Evolutionary conservation across 2,329 filamentous ascomycete genomes (phyloP).

Genomic region (Xylariaceae sp.): DNA sequence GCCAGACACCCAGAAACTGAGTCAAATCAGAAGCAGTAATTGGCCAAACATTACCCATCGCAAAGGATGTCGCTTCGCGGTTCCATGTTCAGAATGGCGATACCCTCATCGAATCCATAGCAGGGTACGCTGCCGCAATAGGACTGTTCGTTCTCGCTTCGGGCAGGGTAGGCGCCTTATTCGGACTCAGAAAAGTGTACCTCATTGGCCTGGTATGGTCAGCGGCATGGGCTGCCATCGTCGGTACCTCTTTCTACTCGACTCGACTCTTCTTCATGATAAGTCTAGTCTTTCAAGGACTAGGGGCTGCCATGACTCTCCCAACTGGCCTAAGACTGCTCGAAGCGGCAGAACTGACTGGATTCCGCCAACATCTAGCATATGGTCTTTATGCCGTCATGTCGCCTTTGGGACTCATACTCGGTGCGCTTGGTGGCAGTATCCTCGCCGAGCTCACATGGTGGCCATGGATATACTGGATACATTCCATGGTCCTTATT

Average conservation of each 20-base stretch:
- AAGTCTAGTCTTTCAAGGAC: conserved; percentile 51
- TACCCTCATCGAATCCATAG: conserved; percentile 51
- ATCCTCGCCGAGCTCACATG: conserved; percentile 36
- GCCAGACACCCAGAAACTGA: conserved; percentile 4
- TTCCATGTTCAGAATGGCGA: conserved; percentile 41
- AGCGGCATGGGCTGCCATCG: conserved; percentile 46
- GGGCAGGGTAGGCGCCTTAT: conserved; percentile 52
- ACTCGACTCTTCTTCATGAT: conserved; percentile 38
- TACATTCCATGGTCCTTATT: conserved; percentile 34
- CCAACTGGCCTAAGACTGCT: conserved; percentile 61
- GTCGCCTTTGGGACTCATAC: conserved; percentile 42
- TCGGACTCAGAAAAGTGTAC: conserved; percentile 52
- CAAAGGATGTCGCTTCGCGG: conserved; percentile 42
- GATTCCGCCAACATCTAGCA: conserved; percentile 54
- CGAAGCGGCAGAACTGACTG: conserved; percentile 51
- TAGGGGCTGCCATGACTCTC: conserved; percentile 57
- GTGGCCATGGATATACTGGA: conserved; percentile 48
- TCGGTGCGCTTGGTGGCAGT: conserved; percentile 38
- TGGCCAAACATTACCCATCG: conserved; percentile 43
- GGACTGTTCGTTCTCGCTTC: conserved; percentile 55
- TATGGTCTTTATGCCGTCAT: conserved; percentile 48
- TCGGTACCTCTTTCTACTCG: conserved; percentile 41
- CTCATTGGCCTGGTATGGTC: conserved; percentile 52
- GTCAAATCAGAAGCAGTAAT: conserved; percentile 36
- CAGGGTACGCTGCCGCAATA: conserved; percentile 50